Percentiles rank a stretch among this genome's conserved stretches.
phyloP scores from a whole-genome alignment of 805 yeast genomes.

The Wickerhamiella spandovensis region DNA sequence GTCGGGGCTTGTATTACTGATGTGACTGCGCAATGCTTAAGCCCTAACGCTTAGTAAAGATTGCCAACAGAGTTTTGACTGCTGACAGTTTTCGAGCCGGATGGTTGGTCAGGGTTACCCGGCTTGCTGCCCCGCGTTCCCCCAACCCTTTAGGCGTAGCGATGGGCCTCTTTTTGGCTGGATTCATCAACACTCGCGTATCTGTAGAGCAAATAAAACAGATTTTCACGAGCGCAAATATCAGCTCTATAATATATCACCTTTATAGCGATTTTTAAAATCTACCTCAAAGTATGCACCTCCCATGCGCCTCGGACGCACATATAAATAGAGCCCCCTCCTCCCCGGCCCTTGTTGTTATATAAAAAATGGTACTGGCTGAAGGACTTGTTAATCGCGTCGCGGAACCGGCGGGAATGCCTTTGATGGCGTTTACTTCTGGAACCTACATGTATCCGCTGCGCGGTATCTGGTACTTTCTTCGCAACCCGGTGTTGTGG shows the following conservation, averaged over 20 bases:
- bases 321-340: background rate
- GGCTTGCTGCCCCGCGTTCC: no score
- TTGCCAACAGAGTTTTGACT: no score
- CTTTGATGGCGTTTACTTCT: conserved; percentile 15
- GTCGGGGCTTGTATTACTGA: background rate
- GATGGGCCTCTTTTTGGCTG: no score
- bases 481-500: conserved; percentile 33
- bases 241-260: no score
- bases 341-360: background rate
- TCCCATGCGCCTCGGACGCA: background rate
- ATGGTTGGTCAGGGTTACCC: background rate
- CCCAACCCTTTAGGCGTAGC: background rate
- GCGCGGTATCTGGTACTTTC: conserved; percentile 32
- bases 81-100: no score
- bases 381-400: background rate
- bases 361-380: background rate
- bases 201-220: background rate
- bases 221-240: no score
- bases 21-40: background rate
- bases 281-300: background rate
- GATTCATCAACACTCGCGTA: background rate
- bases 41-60: background rate
- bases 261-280: background rate
- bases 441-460: conserved; percentile 25
- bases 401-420: conserved; percentile 16